These are phyloP conservation scores for Podaxis rugospora DNA, from an alignment of 768 basidiomycete genomes.

Conservation along the genomic window DNA sequence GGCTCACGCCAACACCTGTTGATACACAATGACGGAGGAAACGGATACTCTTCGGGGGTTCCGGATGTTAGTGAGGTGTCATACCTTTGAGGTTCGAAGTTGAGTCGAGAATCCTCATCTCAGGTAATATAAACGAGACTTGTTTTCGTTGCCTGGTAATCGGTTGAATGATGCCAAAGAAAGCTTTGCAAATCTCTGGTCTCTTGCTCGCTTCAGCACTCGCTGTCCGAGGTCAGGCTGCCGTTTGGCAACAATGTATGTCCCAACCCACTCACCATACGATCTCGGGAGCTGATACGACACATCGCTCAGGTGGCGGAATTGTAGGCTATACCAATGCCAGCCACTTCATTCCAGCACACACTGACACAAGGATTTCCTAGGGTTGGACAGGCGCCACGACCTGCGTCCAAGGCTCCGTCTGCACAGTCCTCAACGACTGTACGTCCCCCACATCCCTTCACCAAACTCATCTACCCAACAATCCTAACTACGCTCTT, in stretches of 20 bases:
- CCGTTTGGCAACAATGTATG: not conserved
- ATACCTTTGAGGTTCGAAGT: not conserved
- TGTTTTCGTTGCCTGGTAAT: not conserved
- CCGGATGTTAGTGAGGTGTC: not conserved
- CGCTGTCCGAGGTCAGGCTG: not conserved
- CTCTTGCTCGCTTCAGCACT: not conserved
- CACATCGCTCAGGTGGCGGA: not conserved
- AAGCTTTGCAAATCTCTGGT: not conserved
- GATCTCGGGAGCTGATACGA: not conserved
- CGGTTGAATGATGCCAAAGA: not conserved
- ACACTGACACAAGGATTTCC: not conserved
- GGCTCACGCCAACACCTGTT: not conserved
- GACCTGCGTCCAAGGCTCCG: constrained; percentile 27
- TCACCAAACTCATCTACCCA: no score
- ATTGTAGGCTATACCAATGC: not conserved
- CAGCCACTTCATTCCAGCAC: not conserved
- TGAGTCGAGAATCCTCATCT: not conserved
- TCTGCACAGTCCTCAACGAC: constrained; percentile 24
- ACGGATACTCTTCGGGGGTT: not conserved
- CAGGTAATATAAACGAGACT: not conserved
- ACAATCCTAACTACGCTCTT: not conserved
- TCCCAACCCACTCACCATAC: not conserved
- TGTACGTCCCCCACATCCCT: constrained; percentile 19
- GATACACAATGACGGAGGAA: not conserved
- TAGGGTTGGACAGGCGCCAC: constrained; percentile 31